Percentiles rank a stretch among this genome's conserved stretches.
These are phyloP conservation scores for Pseudoneurospora amorphoporcata DNA, from an alignment of 495 filamentous ascomycete genomes.

Conservation along the genomic window DNA sequence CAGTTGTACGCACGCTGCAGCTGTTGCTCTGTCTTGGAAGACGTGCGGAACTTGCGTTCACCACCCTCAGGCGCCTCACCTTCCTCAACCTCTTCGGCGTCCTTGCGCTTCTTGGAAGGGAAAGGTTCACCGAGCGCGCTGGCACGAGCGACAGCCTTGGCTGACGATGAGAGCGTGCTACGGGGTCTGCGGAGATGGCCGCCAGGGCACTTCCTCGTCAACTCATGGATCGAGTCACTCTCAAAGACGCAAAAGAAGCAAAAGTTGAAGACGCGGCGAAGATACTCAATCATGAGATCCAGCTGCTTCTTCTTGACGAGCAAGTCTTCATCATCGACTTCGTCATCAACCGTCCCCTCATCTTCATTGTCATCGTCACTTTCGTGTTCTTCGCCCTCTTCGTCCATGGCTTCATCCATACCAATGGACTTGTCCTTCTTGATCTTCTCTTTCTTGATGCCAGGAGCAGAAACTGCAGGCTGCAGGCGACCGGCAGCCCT, in stretches of 20 bases:
- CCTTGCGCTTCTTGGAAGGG: conserved; percentile 64
- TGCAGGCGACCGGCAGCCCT: conserved; percentile 64
- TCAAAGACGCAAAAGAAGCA: conserved; percentile 99
- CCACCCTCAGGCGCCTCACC: conserved; percentile 48
- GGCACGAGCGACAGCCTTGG: conserved; percentile 75
- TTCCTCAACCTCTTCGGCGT: conserved; percentile 55
- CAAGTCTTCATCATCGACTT: conserved; percentile 82
- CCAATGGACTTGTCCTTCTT: conserved; percentile 47
- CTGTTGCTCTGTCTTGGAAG: conserved; percentile 76
- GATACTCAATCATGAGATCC: conserved; percentile 90
- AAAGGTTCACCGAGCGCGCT: conserved; percentile 72
- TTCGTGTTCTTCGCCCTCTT: conserved; percentile 59
- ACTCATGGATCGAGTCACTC: conserved; percentile 90
- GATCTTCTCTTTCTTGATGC: conserved; percentile 44
- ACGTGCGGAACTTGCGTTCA: conserved; percentile 55
- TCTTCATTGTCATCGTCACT: conserved; percentile 59
- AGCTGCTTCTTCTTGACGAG: conserved; percentile 90
- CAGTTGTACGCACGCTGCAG: conserved; percentile 93
- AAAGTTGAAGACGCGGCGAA: conserved; percentile 93
- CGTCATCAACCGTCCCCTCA: conserved; percentile 69
- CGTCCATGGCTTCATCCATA: conserved; percentile 60
- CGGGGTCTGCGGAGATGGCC: conserved; percentile 89
- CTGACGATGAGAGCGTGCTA: conserved; percentile 65
- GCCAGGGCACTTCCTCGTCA: conserved; percentile 90
- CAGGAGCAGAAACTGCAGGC: conserved; percentile 45